Percentiles rank a stretch among this genome's conserved stretches.
phyloP scores from a whole-genome alignment of 345 rosid species.

The Sisymbrium altissimum region DNA sequence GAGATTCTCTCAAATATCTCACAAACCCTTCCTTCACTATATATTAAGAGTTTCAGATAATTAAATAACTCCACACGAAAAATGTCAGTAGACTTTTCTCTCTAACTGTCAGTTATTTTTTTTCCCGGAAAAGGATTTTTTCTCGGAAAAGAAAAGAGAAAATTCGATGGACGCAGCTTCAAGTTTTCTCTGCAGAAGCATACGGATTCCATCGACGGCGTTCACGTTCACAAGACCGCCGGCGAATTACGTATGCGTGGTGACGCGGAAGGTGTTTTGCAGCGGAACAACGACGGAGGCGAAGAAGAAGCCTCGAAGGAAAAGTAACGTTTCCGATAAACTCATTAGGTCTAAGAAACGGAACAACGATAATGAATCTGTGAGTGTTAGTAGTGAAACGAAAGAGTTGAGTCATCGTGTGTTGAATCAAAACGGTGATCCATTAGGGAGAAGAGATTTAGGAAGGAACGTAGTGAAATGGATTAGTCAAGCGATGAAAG shows the following conservation, averaged over 20 bases:
- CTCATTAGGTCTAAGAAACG: conserved; percentile 11
- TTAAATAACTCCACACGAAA: conserved; percentile 7
- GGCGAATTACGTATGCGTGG: conserved; percentile 35
- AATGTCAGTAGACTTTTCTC: conserved; percentile 10
- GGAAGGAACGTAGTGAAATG: conserved; percentile 77
- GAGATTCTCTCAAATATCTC: conserved; percentile 21
- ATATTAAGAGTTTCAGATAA: background rate
- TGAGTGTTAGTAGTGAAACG: conserved; percentile 19
- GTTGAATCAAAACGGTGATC: conserved; percentile 79
- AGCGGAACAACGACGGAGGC: conserved; percentile 25
- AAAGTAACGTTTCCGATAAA: conserved; percentile 29
- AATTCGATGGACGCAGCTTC: conserved; percentile 47
- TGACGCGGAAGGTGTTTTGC: conserved; percentile 28
- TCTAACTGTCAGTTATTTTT: background rate
- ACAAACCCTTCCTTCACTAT: background rate
- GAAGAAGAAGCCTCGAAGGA: conserved; percentile 45
- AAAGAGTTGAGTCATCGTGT: conserved; percentile 29
- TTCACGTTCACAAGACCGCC: conserved; percentile 34
- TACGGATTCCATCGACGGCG: conserved; percentile 37
- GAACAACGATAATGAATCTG: background rate
- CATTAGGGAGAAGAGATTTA: conserved; percentile 70
- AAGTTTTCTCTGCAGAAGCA: conserved; percentile 45
- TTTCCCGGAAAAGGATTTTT: background rate
- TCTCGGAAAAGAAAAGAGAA: background rate
- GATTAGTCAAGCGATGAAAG: conserved; percentile 78